Evolutionary conservation across 208 protist species (phyloP), one percentile per base, ranked within the genome.

Genomic region (Leishmania aethiopica): DNA sequence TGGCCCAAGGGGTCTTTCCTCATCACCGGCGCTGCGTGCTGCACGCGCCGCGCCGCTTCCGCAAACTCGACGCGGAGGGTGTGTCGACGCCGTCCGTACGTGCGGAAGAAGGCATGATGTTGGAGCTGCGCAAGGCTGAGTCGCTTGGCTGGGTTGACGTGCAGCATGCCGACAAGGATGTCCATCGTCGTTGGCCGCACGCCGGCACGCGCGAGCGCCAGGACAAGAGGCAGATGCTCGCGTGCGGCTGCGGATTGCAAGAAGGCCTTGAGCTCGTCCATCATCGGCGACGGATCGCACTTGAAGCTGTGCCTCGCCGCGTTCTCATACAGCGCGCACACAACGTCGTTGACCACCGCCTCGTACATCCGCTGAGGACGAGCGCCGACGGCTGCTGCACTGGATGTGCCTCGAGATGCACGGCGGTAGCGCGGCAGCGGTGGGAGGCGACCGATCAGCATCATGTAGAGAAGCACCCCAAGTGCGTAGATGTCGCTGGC

Each of bases 391-490:
- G 66, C 42, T 28, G 22, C 60, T 17, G 74, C 0, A 19, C 19
- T 7, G 10, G 25, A 17, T 13, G 72, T 59, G 5, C 11, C 53
- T 53, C 32, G 57, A n/a, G 75, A 22, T 13, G 49, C 80, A 35
- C 74, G 71, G 42, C 83, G 76, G 57, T 82, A 86, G 22, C 78
- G 82, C n/a, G 82, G 77, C 37, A 84, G 72, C 25, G 89, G 89
- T 22, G 86, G 89, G 22, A 84, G 71, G 1, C 81, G 88, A 2
- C 90, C 90, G 15, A 89, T 73, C 13, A 93, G 75, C 86, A 94
- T 84, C 66, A 85, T 84, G 70, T 91, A 95, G 53, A 93, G 80
- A 64, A 96, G 66, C 28, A 92, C 90, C 19, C 93, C 93, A 37
- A 95, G 71, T 19, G 86, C 84, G 84, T 89, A 96, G 72, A 84